Base-by-base conservation (phyloP, 225 moss, liverwort and hornwort genomes). In the Antitrichia curtipendula region DNA sequence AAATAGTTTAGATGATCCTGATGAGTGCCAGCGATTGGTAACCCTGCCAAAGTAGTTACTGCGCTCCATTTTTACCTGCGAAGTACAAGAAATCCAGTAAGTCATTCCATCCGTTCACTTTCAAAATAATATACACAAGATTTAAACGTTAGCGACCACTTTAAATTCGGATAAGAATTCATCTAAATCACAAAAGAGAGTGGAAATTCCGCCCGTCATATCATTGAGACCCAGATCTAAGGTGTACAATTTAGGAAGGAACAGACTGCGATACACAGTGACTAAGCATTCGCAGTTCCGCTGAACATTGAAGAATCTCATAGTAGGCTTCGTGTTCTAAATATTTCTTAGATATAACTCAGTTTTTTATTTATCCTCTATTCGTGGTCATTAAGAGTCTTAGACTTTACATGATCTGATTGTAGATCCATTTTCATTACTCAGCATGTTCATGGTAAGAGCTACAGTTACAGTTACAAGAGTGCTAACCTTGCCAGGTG, bases 401-500 rank as follows among this genome's bases (percentile, higher is more conserved):
- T 43, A 65, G 71, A 71, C 49, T 47, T 21, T 9, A 54, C 4
- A 52, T 78, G 15, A 27, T 50, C 38, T 23, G 17, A 71, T 50
- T 7, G 70, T 53, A 53, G 15, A 82, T 71, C 34, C 47, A 76
- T 52, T 16, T 52, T 78, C 85, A 84, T 83, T 83, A 65, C 28
- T 88, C 40, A n/a, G 40, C 24, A 69, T 32, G 28, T 78, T 82
- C 77, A 32, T 59, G 45, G 36, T 47, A 82, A 83, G 21, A 69
- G 38, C 77, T 90, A 85, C 49, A 74, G 63, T 76, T 88, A 83
- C 54, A 82, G 63, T 71, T 83, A 64, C 73, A 85, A 86, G 87
- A 91, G 41, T 79, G 91, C 91, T 88, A 87, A 92, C 94, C 94
- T 94, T 94, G 91, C 94, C 94, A 91, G 94, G 92, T 50, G 94